phyloP scores from a whole-genome alignment of 1,139 yeast genomes.

The Lodderomyces theae region DNA sequence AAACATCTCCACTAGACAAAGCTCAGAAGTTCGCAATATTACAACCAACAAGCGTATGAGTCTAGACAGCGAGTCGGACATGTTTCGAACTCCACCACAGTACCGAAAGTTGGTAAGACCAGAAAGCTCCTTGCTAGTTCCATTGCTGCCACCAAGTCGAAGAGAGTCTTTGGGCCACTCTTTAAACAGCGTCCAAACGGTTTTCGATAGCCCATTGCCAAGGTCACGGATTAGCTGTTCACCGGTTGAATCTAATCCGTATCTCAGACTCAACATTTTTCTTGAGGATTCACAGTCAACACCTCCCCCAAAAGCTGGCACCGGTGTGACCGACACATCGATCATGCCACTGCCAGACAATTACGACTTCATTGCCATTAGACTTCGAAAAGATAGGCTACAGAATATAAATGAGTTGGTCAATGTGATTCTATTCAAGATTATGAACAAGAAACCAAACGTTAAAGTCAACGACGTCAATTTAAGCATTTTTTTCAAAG shows the following conservation, averaged over 20 bases:
- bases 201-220: background rate
- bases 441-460: conserved; percentile 19
- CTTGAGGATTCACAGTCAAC: conserved; percentile 2
- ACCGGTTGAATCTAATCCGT: conserved; percentile 1
- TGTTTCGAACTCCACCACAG: background rate
- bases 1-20: background rate
- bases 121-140: too few species aligned
- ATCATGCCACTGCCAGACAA: background rate
- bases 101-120: background rate
- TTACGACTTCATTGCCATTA: conserved; percentile 17
- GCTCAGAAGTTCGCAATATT: background rate
- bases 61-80: background rate
- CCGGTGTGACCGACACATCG: background rate
- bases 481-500: conserved; percentile 25
- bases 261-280: conserved; percentile 7
- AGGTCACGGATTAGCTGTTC: background rate
- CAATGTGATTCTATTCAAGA: conserved; percentile 22
- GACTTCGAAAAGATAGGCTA: conserved; percentile 28
- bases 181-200: background rate
- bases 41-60: background rate
- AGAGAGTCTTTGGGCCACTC: background rate
- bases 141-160: background rate
- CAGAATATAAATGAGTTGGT: conserved; percentile 24
- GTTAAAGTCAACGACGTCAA: conserved; percentile 18
- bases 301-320: background rate